Percentiles rank a stretch among this genome's conserved stretches.
Evolutionary conservation across 2,329 filamentous ascomycete species (phyloP).

Genomic region (Aspergillus tamarii): DNA sequence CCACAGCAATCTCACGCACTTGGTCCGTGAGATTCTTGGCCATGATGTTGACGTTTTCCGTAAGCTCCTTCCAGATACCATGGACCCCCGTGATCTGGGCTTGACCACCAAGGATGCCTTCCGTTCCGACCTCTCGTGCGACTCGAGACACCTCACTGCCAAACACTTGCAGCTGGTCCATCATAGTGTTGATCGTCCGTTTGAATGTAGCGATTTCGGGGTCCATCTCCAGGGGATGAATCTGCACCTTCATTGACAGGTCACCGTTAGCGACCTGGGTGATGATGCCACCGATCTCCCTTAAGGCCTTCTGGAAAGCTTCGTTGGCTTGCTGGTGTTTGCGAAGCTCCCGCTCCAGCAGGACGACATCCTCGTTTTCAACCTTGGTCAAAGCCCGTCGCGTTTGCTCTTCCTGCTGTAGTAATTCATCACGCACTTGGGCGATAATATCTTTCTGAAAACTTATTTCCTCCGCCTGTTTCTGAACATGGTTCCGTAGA

Average conservation of each 20-base stretch:
- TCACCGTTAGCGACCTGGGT: conserved; percentile 95
- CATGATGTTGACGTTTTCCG: conserved; percentile 86
- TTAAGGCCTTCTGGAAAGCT: conserved; percentile 94
- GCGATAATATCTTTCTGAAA: conserved; percentile 84
- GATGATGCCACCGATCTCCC: conserved; percentile 96
- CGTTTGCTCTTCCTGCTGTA: conserved; percentile 82
- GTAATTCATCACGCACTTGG: conserved; percentile 81
- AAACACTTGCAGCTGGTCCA: conserved; percentile 96
- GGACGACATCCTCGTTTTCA: conserved; percentile 83
- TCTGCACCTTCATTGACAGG: conserved; percentile 93
- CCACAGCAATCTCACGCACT: conserved; percentile 82
- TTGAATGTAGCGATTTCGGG: conserved; percentile 98
- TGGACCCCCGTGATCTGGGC: conserved; percentile 92
- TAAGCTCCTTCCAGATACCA: conserved; percentile 97
- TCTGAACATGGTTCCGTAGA: conserved; percentile 86
- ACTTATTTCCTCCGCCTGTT: conserved; percentile 89
- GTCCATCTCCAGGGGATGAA: conserved; percentile 96
- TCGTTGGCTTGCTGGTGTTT: conserved; percentile 98
- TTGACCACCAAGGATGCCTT: conserved; percentile 90
- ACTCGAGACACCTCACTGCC: conserved; percentile 94
- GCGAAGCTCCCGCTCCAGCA: conserved; percentile 88
- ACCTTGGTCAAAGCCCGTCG: conserved; percentile 80
- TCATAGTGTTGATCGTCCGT: conserved; percentile 98
- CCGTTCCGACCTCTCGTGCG: conserved; percentile 92
- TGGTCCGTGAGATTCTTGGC: conserved; percentile 80